Evolutionary conservation across 306 rosid species (phyloP), one percentile per base, ranked within the genome.

Genomic region (Quillaja saponaria): DNA sequence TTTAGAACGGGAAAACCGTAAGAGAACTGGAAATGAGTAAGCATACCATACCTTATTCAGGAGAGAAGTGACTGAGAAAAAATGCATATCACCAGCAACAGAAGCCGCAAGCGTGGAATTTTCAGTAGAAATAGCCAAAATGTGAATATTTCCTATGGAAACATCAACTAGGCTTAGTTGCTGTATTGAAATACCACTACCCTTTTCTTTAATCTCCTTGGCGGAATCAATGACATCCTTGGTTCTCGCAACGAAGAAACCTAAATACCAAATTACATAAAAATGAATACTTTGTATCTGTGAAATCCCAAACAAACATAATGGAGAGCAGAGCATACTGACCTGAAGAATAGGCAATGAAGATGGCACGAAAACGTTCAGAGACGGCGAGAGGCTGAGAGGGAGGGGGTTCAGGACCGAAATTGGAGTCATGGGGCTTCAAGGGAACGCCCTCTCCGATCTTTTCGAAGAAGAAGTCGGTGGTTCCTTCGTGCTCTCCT

Each of bases 331-430:
- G 20, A 2, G 7, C 6, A 4, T 57, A 21, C 7, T 31, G 10
- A 85, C 91, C 86, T 12, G 86, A 66, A 37, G 87, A 63, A 66
- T 80, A 91, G 28, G 95, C 95, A 0, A 79, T 67, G 34, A 88
- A 86, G 47, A 88, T 59, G 79, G 82, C 83, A 63, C 89, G 82
- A 45, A 66, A 84, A 59, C 64, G 77, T 60, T 86, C 76, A 15
- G 98, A 92, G 61, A 92, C 65, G n/a, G 90, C 78, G 51, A 92
- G 88, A 28, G 98, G 90, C 45, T 74, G 85, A 55, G 83, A 75
- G 6, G 95, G 95, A 58, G 72, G 85, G 49, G 18, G 28, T 58
- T 73, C 68, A 13, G 42, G 58, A 40, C 80, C 85, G 72, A 76
- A 88, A 52, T 16, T 41, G 48, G 74, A 80, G 25, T 77, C 84